Evolutionary conservation across 495 filamentous ascomycete genomes (phyloP), one percentile per base, ranked within the genome.

Genomic region (Penicillium manginii): DNA sequence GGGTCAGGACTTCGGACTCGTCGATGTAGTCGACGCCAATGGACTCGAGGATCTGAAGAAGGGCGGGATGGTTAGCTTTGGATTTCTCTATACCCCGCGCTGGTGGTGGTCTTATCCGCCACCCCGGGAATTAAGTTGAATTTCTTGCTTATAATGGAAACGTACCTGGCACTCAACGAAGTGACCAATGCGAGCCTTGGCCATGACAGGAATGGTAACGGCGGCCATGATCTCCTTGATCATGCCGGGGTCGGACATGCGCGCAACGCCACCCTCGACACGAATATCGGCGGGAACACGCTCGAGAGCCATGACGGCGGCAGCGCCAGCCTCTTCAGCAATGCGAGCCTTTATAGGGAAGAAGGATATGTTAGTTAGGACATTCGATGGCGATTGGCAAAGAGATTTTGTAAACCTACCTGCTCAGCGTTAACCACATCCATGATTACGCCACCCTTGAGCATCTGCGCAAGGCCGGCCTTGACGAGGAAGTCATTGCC

Each of bases 171-270:
- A 97, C 79, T 98, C 94, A 60, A 96, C 92, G 63, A 97, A 91
- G 76, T 98, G 94, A 22, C 94, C 94, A 70, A 98, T 98, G 73
- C 94, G 88, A 17, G 93, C 94, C 80, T 98, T 98, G 19, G 94
- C 94, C 94, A 98, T 98, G 73, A 98, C 96, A 58, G 94, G 94
- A 61, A 98, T 97, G 15, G 94, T 98, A n/a, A 98, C 94, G 32
- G 92, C 85, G 7, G 83, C 86, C 88, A 97, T 96, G 68, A 98
- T 98, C 73, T 93, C 91, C 75, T 90, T 89, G 82, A 98, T 97
- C 88, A 97, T 92, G 61, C 79, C 75, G 9, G 94, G 94, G 80
- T 98, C 94, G 5, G 91, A 96, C 94, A 98, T 98, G 72, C 94
- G 87, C 2, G 93, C 92, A 17, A 98, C 94, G 71, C 94, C 94